Percentiles rank a stretch among this genome's conserved stretches.
Evolutionary conservation across 495 filamentous ascomycete genomes (phyloP).

Genomic region (Lophiostoma macrostomum): DNA sequence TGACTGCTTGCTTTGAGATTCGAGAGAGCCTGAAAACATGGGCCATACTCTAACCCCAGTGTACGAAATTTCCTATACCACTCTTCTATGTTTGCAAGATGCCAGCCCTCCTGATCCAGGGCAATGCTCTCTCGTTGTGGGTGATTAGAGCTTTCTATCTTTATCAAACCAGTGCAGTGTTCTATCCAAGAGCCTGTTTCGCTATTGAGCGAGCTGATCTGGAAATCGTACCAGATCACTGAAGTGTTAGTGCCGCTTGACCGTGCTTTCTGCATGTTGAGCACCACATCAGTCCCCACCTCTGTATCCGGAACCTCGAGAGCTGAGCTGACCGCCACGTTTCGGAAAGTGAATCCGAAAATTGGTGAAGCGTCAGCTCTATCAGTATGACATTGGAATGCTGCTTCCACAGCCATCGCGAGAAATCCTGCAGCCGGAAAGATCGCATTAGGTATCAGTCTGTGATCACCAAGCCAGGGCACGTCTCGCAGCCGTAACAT

Average conservation of each 20-base stretch:
- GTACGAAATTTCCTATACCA: conserved; percentile 33
- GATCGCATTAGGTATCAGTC: background rate
- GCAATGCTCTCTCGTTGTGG: background rate
- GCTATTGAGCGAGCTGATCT: conserved; percentile 15
- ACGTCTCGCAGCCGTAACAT: conserved; percentile 22
- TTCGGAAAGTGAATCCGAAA: conserved; percentile 19
- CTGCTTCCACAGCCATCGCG: conserved; percentile 11
- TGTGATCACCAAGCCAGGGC: conserved; percentile 24
- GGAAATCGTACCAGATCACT: conserved; percentile 20
- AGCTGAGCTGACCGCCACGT: conserved; percentile 20
- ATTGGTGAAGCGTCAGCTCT: background rate
- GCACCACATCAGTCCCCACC: conserved; percentile 28
- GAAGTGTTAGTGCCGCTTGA: conserved; percentile 5
- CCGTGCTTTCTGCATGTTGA: conserved; percentile 19
- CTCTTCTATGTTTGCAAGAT: background rate
- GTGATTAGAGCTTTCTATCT: background rate
- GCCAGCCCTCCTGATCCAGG: background rate
- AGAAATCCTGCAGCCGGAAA: conserved; percentile 20
- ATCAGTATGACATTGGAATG: background rate
- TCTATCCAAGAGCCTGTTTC: conserved; percentile 13
- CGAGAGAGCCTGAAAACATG: conserved; percentile 29
- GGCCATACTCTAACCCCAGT: conserved; percentile 35
- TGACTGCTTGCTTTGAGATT: conserved; percentile 19
- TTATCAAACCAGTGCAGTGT: conserved; percentile 17
- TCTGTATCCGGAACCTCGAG: conserved; percentile 33